These are phyloP conservation scores for Tilletia caries DNA, from an alignment of 1,284 basidiomycete genomes.

Conservation along the genomic window DNA sequence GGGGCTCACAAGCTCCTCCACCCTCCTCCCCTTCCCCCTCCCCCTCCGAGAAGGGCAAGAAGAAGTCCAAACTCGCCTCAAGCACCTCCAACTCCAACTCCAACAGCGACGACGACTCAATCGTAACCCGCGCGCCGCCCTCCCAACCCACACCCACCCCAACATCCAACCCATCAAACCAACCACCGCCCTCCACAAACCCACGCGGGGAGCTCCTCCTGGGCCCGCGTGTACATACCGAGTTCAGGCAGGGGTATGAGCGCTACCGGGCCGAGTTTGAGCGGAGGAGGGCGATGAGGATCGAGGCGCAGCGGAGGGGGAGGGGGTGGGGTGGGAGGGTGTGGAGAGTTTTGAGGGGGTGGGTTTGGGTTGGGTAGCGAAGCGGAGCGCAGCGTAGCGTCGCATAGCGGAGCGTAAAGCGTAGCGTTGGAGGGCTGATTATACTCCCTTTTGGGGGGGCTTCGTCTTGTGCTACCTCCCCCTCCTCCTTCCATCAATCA, in stretches of 20 bases:
- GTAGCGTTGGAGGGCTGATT: no score
- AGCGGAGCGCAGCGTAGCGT: no score
- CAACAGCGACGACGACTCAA: not conserved
- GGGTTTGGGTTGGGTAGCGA: no score
- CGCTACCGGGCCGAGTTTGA: constrained; percentile 89
- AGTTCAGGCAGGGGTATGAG: constrained; percentile 87
- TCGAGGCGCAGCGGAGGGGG: constrained; percentile 28
- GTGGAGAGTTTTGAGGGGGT: not conserved
- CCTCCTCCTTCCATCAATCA: no score
- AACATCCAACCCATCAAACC: constrained; percentile 15
- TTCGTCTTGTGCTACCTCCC: no score
- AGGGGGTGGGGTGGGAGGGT: not conserved
- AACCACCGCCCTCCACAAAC: constrained; percentile 71
- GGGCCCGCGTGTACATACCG: constrained; percentile 75
- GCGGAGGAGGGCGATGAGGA: constrained; percentile 66
- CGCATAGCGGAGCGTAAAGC: not conserved
- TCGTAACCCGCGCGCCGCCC: constrained; percentile 1
- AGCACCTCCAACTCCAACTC: no score
- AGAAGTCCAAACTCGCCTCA: not conserved
- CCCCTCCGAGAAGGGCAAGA: not conserved
- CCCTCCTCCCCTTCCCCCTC: no score
- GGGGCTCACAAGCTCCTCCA: not conserved
- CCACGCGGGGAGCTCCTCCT: constrained; percentile 95
- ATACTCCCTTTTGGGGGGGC: no score
- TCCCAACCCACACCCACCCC: constrained; percentile 18